These are phyloP conservation scores for Schizonepeta tenuifolia DNA, from an alignment of 257 asterid genomes.

Conservation along the genomic window DNA sequence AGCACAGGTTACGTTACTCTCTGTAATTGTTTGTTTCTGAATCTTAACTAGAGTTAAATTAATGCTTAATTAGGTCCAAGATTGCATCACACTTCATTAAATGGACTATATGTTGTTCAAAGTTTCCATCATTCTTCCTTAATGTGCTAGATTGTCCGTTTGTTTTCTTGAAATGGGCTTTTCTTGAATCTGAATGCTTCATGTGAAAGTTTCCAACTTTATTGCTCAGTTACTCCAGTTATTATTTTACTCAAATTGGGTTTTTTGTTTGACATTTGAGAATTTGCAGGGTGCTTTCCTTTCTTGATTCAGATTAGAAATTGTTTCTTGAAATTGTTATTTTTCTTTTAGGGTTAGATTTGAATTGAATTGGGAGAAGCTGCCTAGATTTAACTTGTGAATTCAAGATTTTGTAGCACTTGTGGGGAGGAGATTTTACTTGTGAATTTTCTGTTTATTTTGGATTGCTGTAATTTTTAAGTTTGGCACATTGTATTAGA, in stretches of 20 bases:
- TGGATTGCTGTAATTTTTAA: slow-evolving; percentile 30
- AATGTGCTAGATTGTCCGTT: slow-evolving; percentile 22
- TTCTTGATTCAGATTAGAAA: slow-evolving; percentile 17
- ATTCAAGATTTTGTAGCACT: slow-evolving; percentile 19
- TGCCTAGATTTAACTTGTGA: slow-evolving; percentile 16
- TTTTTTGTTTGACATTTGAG: slow-evolving; percentile 20
- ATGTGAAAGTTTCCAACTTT: slow-evolving; percentile 39
- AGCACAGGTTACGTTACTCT: slow-evolving; percentile 45
- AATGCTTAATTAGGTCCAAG: slow-evolving; percentile 40
- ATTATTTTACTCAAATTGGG: slow-evolving; percentile 32
- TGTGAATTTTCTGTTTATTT: slow-evolving; percentile 16
- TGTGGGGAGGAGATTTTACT: slow-evolving; percentile 21
- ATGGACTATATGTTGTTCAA: slow-evolving; percentile 37
- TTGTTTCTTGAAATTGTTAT: background rate
- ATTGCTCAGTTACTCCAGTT: slow-evolving; percentile 36
- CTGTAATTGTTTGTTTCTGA: slow-evolving; percentile 24
- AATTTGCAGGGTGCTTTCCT: slow-evolving; percentile 25
- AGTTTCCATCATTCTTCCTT: slow-evolving; percentile 31
- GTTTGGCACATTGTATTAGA: slow-evolving; percentile 14
- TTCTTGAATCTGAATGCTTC: slow-evolving; percentile 48
- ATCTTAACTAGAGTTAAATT: slow-evolving; percentile 35
- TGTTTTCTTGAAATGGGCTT: slow-evolving; percentile 41
- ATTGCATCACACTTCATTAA: slow-evolving; percentile 40
- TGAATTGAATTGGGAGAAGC: slow-evolving; percentile 27
- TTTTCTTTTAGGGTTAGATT: slow-evolving; percentile 33